These are phyloP conservation scores for Dothiorella sarmentorum DNA, from an alignment of 2,329 filamentous ascomycete genomes.

Conservation along the genomic window DNA sequence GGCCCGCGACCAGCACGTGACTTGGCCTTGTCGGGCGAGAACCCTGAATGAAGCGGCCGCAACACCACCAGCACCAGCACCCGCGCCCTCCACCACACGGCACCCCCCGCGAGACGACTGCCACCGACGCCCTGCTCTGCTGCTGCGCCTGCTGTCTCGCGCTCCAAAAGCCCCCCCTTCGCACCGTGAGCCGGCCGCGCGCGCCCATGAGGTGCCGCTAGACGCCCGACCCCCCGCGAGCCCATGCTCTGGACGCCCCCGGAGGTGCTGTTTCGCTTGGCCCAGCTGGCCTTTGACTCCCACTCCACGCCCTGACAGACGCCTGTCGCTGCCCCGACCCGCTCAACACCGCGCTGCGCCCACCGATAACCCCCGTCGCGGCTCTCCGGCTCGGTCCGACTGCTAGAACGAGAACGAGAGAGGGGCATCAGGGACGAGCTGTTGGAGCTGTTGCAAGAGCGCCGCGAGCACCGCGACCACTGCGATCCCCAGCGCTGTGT, in stretches of 20 bases:
- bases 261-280: constrained; percentile 19
- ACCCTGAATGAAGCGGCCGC: constrained; percentile 16
- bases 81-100: constrained; percentile 11
- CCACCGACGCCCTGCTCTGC: constrained; percentile 7
- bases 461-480: constrained; percentile 17
- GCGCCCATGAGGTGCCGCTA: constrained; percentile 16
- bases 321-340: neutral
- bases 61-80: constrained; percentile 14
- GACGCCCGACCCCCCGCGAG: constrained; percentile 17
- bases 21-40: constrained; percentile 13
- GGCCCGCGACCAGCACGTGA: constrained; percentile 6
- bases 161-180: neutral
- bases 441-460: constrained; percentile 2
- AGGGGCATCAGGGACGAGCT: constrained; percentile 12
- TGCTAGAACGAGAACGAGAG: constrained; percentile 13
- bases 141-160: constrained; percentile 5
- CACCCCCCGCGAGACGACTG: constrained; percentile 9
- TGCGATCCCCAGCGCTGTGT: constrained; percentile 21
- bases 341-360: constrained; percentile 2
- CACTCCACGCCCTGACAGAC: constrained; percentile 2
- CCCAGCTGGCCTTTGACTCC: constrained; percentile 17
- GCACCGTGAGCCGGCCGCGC: constrained; percentile 10
- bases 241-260: constrained; percentile 19
- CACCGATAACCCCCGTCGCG: constrained; percentile 12
- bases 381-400: constrained; percentile 18